phyloP scores from a whole-genome alignment of 768 basidiomycete genomes.

The Boletus barrowsii region DNA sequence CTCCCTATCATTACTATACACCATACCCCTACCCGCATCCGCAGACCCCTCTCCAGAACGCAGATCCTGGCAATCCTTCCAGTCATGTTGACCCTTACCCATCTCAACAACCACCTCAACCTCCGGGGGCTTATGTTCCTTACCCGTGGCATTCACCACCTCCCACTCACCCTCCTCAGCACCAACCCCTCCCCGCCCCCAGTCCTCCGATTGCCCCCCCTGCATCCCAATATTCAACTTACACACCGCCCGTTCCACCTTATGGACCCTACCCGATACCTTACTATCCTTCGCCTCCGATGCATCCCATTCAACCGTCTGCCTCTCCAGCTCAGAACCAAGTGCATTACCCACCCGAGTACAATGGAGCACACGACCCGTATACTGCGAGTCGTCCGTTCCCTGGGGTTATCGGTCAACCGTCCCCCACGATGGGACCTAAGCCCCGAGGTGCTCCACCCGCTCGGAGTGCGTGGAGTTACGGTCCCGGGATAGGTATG shows the following conservation, averaged over 20 bases:
- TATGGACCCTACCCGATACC: slow-evolving; percentile 37
- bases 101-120: slow-evolving; percentile 32
- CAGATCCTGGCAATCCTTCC: slow-evolving; percentile 32
- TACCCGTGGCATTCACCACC: slow-evolving; percentile 35
- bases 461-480: slow-evolving; percentile 62
- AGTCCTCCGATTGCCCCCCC: slow-evolving; percentile 30
- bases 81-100: slow-evolving; percentile 32
- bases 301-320: slow-evolving; percentile 27
- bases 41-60: slow-evolving; percentile 38
- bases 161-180: slow-evolving; percentile 40
- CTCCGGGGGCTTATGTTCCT: slow-evolving; percentile 29
- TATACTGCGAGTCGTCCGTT: slow-evolving; percentile 24
- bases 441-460: slow-evolving; percentile 37
- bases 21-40: slow-evolving; percentile 54
- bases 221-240: slow-evolving; percentile 31
- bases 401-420: slow-evolving; percentile 32
- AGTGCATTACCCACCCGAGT: slow-evolving; percentile 27
- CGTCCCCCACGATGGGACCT: slow-evolving; percentile 23
- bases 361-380: slow-evolving; percentile 25
- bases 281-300: slow-evolving; percentile 30
- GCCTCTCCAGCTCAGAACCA: slow-evolving; percentile 27
- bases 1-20: slow-evolving; percentile 40
- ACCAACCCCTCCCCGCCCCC: slow-evolving; percentile 32
- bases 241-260: slow-evolving; percentile 31
- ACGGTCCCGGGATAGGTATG: slow-evolving; percentile 58